Conservation (phyloP, 768 basidiomycete species). For the Termitomyces heimii region DNA sequence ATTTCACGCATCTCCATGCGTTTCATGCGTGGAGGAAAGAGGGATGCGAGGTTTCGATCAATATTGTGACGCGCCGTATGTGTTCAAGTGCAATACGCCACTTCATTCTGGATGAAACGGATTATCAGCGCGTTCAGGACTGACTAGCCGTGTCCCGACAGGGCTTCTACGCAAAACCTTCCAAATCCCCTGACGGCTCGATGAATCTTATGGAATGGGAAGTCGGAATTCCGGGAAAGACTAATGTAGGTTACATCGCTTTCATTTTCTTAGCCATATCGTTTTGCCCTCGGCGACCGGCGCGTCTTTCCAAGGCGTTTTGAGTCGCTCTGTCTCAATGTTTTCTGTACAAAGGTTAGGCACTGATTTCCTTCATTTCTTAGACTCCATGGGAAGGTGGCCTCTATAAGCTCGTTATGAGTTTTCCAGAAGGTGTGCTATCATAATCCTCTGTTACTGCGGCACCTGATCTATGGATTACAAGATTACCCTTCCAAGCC, state of each 20-base stretch:
- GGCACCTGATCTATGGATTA: neutral
- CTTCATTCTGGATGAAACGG: neutral
- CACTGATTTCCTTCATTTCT: constrained; percentile 6
- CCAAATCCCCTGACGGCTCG: constrained; percentile 85
- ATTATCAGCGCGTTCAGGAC: constrained; percentile 1
- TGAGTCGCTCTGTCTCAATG: neutral
- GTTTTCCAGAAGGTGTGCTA: constrained; percentile 90
- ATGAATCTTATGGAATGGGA: constrained; percentile 99
- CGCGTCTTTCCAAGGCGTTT: constrained; percentile 6
- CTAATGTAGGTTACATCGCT: constrained; percentile 50
- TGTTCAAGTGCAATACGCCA: neutral
- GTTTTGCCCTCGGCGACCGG: neutral
- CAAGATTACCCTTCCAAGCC: constrained; percentile 93
- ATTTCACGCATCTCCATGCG: neutral
- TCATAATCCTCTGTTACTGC: neutral
- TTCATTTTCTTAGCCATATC: neutral
- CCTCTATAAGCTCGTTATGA: constrained; percentile 90
- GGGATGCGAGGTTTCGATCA: neutral
- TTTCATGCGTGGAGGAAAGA: neutral
- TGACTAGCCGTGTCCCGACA: constrained; percentile 25
- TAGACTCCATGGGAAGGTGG: constrained; percentile 98
- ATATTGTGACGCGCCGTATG: constrained; percentile 4
- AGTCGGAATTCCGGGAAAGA: constrained; percentile 95
- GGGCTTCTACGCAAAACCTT: constrained; percentile 97
- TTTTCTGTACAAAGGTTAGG: constrained; percentile 7